Percentiles rank a stretch among this genome's conserved stretches.
Evolutionary conservation across 208 protist species (phyloP).

Genomic region (Borovskyia barvae): DNA sequence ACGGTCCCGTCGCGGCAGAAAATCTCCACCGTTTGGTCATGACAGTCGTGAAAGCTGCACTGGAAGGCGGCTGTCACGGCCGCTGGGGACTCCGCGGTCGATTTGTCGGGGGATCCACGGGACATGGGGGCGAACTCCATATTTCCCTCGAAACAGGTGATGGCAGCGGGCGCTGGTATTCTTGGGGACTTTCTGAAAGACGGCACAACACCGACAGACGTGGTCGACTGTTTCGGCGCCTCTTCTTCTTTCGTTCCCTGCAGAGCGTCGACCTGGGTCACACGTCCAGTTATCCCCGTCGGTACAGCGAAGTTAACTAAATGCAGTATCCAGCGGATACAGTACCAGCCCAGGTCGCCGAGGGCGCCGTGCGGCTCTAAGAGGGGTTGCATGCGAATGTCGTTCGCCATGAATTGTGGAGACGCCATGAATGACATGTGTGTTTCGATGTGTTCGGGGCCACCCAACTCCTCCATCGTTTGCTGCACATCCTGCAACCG

Average conservation of each 20-base stretch:
- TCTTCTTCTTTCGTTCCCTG: neutral
- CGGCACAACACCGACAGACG: no score
- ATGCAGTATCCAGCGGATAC: conserved; percentile 67
- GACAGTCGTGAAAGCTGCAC: conserved; percentile 55
- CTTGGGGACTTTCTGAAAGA: no score
- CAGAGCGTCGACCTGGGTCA: conserved; percentile 39
- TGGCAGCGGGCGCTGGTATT: conserved; percentile 24
- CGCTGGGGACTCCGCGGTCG: neutral
- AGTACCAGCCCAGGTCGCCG: conserved; percentile 80
- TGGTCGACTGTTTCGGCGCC: neutral
- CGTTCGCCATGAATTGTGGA: conserved; percentile 42
- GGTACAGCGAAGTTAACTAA: conserved; percentile 58
- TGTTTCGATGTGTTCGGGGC: conserved; percentile 43
- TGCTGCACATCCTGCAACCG: conserved; percentile 45
- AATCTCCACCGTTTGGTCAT: conserved; percentile 57
- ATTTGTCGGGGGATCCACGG: neutral
- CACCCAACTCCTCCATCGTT: conserved; percentile 31
- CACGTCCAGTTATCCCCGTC: conserved; percentile 37
- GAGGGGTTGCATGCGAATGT: conserved; percentile 57
- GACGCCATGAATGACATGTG: conserved; percentile 51
- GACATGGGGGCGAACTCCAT: conserved; percentile 37
- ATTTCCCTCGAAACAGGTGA: conserved; percentile 59
- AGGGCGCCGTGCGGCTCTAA: conserved; percentile 68
- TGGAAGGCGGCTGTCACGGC: conserved; percentile 48
- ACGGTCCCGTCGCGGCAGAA: conserved; percentile 50